A percentile compares a stretch with the other conserved stretches of the same genome.
These are phyloP conservation scores for Globisporangium megalacanthum DNA, from an alignment of 352 stramenopile species.

Conservation along the genomic window DNA sequence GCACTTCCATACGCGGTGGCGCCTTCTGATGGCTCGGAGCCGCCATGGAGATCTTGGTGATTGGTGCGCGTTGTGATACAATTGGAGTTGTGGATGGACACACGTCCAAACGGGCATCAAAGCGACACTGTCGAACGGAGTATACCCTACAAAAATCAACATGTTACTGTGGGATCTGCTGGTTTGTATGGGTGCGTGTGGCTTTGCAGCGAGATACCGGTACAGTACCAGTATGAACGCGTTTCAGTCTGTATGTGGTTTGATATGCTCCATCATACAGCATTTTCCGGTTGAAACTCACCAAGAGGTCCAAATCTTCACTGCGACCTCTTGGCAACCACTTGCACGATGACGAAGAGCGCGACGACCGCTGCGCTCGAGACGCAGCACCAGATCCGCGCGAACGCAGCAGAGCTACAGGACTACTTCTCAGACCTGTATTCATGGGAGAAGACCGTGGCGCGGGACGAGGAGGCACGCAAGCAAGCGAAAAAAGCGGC, in stretches of 20 bases:
- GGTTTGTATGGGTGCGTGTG: too few species aligned
- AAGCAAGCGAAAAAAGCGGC: conserved; percentile 14
- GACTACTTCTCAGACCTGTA: conserved; percentile 78
- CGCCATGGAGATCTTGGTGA: conserved; percentile 9
- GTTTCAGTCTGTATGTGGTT: too few species aligned
- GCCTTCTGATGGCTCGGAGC: conserved; percentile 7
- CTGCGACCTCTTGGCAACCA: background rate
- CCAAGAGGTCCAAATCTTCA: background rate
- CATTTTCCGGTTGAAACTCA: too few species aligned
- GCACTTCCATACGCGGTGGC: conserved; percentile 44
- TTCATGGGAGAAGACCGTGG: conserved; percentile 71
- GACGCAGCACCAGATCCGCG: conserved; percentile 78
- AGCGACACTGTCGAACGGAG: too few species aligned
- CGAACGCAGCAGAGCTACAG: conserved; percentile 70
- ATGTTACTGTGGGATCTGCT: too few species aligned
- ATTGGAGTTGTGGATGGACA: background rate
- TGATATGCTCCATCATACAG: too few species aligned
- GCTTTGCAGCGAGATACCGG: too few species aligned
- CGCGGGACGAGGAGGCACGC: conserved; percentile 37
- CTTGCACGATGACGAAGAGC: conserved; percentile 1
- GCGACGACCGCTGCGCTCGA: conserved; percentile 21
- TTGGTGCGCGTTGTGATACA: background rate
- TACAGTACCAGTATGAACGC: too few species aligned
- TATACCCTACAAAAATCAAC: too few species aligned
- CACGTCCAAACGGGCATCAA: too few species aligned